Percentiles rank a stretch among this genome's conserved stretches.
phyloP scores from a whole-genome alignment of 2,329 filamentous ascomycete species.

The Fusarium sp. region DNA sequence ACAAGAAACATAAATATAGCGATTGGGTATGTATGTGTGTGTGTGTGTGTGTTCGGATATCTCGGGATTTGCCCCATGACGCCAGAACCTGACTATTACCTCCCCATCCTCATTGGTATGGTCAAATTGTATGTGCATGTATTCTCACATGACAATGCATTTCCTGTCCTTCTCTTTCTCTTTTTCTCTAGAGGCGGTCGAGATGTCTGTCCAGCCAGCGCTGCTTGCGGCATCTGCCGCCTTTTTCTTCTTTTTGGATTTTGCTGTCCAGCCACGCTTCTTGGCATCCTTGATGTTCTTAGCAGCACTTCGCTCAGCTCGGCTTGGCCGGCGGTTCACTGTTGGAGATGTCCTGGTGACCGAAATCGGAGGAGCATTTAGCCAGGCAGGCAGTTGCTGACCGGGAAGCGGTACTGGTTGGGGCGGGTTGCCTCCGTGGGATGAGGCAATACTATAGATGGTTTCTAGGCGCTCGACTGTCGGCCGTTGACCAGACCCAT shows the following conservation, averaged over 20 bases:
- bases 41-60: slow-evolving; percentile 25
- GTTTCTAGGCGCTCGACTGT: slow-evolving; percentile 64
- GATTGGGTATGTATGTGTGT: slow-evolving; percentile 32
- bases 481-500: slow-evolving; percentile 51
- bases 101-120: not conserved
- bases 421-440: slow-evolving; percentile 24
- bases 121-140: slow-evolving; percentile 6
- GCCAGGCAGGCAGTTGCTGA: slow-evolving; percentile 47
- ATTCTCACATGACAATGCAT: slow-evolving; percentile 62
- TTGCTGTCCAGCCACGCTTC: slow-evolving; percentile 63
- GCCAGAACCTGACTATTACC: slow-evolving; percentile 18
- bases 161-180: slow-evolving; percentile 59
- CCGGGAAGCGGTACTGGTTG: slow-evolving; percentile 16
- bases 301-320: slow-evolving; percentile 67
- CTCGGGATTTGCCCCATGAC: slow-evolving; percentile 8
- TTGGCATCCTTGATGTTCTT: slow-evolving; percentile 71
- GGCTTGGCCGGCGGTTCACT: slow-evolving; percentile 60
- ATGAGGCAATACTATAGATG: slow-evolving; percentile 56
- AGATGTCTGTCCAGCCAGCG: slow-evolving; percentile 64
- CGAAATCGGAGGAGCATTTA: slow-evolving; percentile 49
- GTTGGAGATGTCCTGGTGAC: slow-evolving; percentile 53
- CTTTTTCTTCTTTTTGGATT: slow-evolving; percentile 52
- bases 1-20: slow-evolving; percentile 19
- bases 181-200: slow-evolving; percentile 44
- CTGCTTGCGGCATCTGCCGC: slow-evolving; percentile 55